A percentile compares a stretch with the other conserved stretches of the same genome.
Evolutionary conservation across 495 filamentous ascomycete species (phyloP).

Genomic region (Chaetomium tenue): DNA sequence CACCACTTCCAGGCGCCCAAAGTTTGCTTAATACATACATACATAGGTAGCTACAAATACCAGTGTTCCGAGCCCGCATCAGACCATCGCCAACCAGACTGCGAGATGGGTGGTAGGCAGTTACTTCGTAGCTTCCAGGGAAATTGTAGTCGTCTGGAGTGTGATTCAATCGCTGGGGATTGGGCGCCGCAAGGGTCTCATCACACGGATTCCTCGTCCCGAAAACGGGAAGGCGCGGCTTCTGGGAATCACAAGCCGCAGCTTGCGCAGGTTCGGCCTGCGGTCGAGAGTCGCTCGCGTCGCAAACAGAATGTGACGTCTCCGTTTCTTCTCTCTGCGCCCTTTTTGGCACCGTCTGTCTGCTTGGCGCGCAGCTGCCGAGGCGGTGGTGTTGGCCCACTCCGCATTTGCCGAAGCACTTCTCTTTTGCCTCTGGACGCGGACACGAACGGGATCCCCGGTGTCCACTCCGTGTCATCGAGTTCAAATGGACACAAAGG

Average conservation of each 20-base stretch:
- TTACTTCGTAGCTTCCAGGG: too few relatives aligned
- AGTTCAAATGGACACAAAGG: neutral
- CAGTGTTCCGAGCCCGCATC: too few relatives aligned
- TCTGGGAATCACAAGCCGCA: neutral
- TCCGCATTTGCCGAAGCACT: slow-evolving; percentile 4
- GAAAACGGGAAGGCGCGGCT: neutral
- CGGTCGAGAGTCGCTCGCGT: neutral
- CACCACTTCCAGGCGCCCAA: too few relatives aligned
- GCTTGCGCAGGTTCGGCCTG: neutral
- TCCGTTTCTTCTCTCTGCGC: slow-evolving; percentile 2
- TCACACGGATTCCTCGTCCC: neutral
- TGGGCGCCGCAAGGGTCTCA: slow-evolving; percentile 4
- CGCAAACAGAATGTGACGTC: neutral
- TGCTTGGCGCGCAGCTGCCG: slow-evolving; percentile 9
- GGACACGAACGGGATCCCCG: neutral
- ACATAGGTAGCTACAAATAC: too few relatives aligned
- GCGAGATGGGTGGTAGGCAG: too few relatives aligned
- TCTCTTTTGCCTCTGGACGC: neutral
- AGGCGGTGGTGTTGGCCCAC: neutral
- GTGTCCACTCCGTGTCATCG: neutral
- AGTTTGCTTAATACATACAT: too few relatives aligned
- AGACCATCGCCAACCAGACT: too few relatives aligned
- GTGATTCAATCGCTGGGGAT: neutral
- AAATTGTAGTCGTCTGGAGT: neutral
- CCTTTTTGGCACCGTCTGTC: neutral